These are phyloP conservation scores for Globisporangium heterothallicum DNA, from an alignment of 352 stramenopile genomes.

Conservation along the genomic window DNA sequence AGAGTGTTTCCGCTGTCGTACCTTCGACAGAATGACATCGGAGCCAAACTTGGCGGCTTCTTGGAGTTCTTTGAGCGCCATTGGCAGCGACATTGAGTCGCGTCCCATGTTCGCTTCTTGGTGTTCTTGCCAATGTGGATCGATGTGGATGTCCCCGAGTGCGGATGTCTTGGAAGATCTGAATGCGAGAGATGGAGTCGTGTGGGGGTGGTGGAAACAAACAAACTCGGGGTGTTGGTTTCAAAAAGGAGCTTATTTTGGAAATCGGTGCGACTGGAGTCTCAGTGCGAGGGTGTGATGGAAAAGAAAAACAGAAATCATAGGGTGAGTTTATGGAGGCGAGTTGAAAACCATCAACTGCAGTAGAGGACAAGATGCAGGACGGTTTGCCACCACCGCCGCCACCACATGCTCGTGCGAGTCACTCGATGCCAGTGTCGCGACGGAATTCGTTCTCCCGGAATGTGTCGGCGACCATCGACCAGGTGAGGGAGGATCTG, in stretches of 20 bases:
- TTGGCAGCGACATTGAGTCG: conserved; percentile 3
- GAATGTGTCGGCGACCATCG: conserved; percentile 19
- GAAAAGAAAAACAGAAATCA: no score
- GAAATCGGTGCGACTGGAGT: no score
- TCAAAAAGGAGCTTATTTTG: no score
- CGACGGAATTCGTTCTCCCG: conserved; percentile 32
- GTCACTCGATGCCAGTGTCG: conserved; percentile 9
- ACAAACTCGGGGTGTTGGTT: no score
- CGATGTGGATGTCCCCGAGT: no score
- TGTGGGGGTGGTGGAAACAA: no score
- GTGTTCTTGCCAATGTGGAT: not conserved
- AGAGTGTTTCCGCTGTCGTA: not conserved
- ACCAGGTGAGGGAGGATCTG: conserved; percentile 21
- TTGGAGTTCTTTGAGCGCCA: conserved; percentile 6
- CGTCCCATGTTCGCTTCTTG: not conserved
- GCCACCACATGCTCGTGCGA: not conserved
- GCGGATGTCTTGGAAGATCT: no score
- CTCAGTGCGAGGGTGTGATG: no score
- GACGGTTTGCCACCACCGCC: not conserved
- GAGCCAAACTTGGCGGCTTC: conserved; percentile 11
- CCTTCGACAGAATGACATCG: conserved; percentile 10
- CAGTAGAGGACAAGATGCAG: not conserved
- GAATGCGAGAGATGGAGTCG: no score
- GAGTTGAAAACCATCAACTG: no score
- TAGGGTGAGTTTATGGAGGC: no score